Percentiles rank a stretch among this genome's conserved stretches.
These are phyloP conservation scores for Pythium insidiosum DNA, from an alignment of 352 stramenopile species.

Conservation along the genomic window DNA sequence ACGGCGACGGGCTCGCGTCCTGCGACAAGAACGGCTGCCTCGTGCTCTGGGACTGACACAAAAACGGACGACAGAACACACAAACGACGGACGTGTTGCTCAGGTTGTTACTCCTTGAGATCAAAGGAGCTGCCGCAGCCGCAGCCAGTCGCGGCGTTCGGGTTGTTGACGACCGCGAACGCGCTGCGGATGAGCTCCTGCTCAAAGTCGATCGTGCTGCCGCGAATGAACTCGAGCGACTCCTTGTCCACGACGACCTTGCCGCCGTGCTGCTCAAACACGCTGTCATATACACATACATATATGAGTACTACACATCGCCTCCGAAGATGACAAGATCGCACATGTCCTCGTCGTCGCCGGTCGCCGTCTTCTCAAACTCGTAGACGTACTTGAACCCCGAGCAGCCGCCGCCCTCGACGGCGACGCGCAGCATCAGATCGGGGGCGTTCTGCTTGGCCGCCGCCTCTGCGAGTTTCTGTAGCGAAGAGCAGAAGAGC, in stretches of 20 bases:
- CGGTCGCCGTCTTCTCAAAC: slow-evolving; percentile 58
- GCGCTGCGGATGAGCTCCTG: slow-evolving; percentile 96
- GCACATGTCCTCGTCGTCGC: slow-evolving; percentile 46
- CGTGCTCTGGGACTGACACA: slow-evolving; percentile 60
- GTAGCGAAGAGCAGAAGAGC: neutral
- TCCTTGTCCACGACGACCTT: slow-evolving; percentile 89
- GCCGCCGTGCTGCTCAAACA: slow-evolving; percentile 86
- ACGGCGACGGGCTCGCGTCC: slow-evolving; percentile 53
- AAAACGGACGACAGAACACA: neutral
- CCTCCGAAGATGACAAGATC: neutral
- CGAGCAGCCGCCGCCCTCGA: slow-evolving; percentile 90
- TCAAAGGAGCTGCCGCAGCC: slow-evolving; percentile 97
- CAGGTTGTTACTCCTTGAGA: slow-evolving; percentile 80
- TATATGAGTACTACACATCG: neutral
- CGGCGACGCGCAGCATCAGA: slow-evolving; percentile 80
- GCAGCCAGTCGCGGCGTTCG: slow-evolving; percentile 94
- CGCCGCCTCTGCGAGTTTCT: slow-evolving; percentile 55
- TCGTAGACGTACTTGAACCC: slow-evolving; percentile 92
- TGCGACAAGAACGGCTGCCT: slow-evolving; percentile 81
- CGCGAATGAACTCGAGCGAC: slow-evolving; percentile 91
- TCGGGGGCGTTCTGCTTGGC: slow-evolving; percentile 43
- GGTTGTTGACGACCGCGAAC: slow-evolving; percentile 97
- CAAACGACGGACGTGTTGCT: neutral
- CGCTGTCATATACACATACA: slow-evolving; percentile 8
- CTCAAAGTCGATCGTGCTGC: slow-evolving; percentile 94